Percentiles rank a stretch among this genome's conserved stretches.
phyloP scores from a whole-genome alignment of 129 eudicot genomes.

The Silybum marianum region DNA sequence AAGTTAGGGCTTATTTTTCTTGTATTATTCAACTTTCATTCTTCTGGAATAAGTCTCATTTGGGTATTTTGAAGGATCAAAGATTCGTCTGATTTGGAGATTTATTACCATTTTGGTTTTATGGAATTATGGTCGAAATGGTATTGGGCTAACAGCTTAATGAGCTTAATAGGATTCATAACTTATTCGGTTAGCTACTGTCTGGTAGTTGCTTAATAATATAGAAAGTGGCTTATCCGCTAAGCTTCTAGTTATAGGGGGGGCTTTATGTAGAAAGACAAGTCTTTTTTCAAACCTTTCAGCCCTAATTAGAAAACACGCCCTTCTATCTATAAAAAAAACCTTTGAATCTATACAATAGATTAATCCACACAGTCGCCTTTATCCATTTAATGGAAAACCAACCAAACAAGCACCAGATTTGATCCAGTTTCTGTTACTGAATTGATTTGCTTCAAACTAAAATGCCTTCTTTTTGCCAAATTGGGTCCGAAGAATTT shows the following conservation, averaged over 20 bases:
- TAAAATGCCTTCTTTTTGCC: neutral
- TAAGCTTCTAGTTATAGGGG: neutral
- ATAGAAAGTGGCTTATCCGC: too few species aligned
- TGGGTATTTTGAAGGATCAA: neutral
- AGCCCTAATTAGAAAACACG: too few species aligned
- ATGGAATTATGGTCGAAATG: neutral
- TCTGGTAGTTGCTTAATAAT: too few species aligned
- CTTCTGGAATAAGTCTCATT: neutral
- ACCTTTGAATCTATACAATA: neutral
- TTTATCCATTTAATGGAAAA: neutral
- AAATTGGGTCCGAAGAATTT: neutral
- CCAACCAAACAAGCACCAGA: neutral
- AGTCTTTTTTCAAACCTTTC: neutral
- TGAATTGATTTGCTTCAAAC: neutral
- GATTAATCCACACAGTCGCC: neutral
- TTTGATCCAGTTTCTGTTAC: neutral
- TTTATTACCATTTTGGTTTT: neutral
- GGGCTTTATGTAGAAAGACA: neutral
- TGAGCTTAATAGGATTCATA: too few species aligned
- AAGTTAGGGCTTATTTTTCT: neutral
- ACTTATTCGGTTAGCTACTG: too few species aligned
- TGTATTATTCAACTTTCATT: too few species aligned
- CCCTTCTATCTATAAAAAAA: too few species aligned
- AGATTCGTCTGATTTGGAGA: neutral
- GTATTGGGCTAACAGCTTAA: too few species aligned